Percentiles rank a stretch among this genome's conserved stretches.
Evolutionary conservation across 2,329 filamentous ascomycete genomes (phyloP).

Genomic region (Cylindrodendrum hubeiense): DNA sequence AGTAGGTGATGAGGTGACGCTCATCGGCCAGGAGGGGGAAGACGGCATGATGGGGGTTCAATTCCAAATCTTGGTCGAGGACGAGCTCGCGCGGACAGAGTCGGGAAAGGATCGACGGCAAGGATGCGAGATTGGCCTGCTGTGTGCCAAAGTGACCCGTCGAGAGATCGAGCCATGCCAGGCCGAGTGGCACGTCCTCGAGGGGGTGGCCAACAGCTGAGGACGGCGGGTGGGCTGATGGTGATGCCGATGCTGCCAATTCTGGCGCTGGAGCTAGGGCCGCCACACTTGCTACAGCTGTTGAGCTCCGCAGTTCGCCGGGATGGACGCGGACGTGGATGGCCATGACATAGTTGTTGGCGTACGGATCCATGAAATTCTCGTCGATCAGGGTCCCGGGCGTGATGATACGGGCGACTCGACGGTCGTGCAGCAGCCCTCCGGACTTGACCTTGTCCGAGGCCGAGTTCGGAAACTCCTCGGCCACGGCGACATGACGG

Average conservation of each 20-base stretch:
- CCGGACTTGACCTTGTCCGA: slow-evolving; percentile 79
- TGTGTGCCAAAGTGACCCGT: slow-evolving; percentile 96
- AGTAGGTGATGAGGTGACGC: slow-evolving; percentile 81
- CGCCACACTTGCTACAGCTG: neutral
- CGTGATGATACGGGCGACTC: slow-evolving; percentile 88
- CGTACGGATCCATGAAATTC: slow-evolving; percentile 94
- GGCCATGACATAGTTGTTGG: slow-evolving; percentile 92
- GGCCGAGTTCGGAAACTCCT: slow-evolving; percentile 86
- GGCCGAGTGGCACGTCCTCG: slow-evolving; percentile 66
- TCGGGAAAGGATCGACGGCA: slow-evolving; percentile 86
- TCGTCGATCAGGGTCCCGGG: slow-evolving; percentile 97
- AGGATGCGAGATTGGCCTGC: slow-evolving; percentile 73
- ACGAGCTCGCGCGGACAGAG: slow-evolving; percentile 89
- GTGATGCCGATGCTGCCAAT: slow-evolving; percentile 34
- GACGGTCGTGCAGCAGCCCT: slow-evolving; percentile 86
- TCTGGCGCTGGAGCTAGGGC: slow-evolving; percentile 23
- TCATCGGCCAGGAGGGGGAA: slow-evolving; percentile 80
- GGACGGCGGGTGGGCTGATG: slow-evolving; percentile 33
- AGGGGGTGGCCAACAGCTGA: slow-evolving; percentile 36
- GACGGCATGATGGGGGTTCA: slow-evolving; percentile 70
- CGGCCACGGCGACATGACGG: slow-evolving; percentile 92
- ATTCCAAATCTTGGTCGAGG: slow-evolving; percentile 73
- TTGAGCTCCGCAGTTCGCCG: slow-evolving; percentile 26
- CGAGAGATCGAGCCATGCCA: slow-evolving; percentile 95
- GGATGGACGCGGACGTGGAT: slow-evolving; percentile 78